Evolutionary conservation across 1,284 basidiomycete genomes (phyloP).

Genomic region (Coniferiporia weirii): DNA sequence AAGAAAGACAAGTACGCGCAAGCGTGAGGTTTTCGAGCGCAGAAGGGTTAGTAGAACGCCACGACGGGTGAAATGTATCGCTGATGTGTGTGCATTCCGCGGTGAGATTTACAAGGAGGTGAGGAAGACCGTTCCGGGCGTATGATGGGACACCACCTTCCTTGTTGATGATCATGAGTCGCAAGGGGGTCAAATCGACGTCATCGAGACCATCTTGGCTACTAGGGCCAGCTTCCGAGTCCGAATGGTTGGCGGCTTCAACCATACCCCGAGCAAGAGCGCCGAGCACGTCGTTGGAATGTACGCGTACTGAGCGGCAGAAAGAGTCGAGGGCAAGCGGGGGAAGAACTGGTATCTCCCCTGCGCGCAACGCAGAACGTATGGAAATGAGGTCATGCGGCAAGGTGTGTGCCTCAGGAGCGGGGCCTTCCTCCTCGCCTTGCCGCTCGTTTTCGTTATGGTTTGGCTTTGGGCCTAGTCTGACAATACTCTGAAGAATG

Average conservation of each 20-base stretch:
- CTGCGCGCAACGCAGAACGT: constrained; percentile 81
- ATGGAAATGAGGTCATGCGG: constrained; percentile 78
- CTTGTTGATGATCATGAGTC: constrained; percentile 96
- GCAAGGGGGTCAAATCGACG: constrained; percentile 82
- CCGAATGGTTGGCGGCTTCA: constrained; percentile 42
- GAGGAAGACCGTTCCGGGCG: constrained; percentile 90
- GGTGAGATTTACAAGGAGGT: constrained; percentile 91
- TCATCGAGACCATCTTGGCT: constrained; percentile 25
- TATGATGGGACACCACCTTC: constrained; percentile 98
- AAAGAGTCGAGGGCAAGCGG: constrained; percentile 91
- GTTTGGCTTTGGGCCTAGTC: constrained; percentile 71
- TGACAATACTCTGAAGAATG: constrained; percentile 79
- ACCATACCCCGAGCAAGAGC: constrained; percentile 88
- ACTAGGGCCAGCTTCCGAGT: constrained; percentile 17
- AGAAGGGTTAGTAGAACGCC: constrained; percentile 80
- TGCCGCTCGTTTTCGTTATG: constrained; percentile 28
- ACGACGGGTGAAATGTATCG: constrained; percentile 76
- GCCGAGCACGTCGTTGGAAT: constrained; percentile 87
- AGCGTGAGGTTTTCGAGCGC: constrained; percentile 86
- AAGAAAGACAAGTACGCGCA: constrained; percentile 80
- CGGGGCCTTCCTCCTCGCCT: constrained; percentile 24
- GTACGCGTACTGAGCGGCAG: constrained; percentile 80
- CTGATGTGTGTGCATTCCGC: constrained; percentile 87
- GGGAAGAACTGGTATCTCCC: constrained; percentile 95
- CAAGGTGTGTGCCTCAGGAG: constrained; percentile 70